Base-by-base conservation (phyloP, 441 rosid species). In the Francoa sonchifolia region DNA sequence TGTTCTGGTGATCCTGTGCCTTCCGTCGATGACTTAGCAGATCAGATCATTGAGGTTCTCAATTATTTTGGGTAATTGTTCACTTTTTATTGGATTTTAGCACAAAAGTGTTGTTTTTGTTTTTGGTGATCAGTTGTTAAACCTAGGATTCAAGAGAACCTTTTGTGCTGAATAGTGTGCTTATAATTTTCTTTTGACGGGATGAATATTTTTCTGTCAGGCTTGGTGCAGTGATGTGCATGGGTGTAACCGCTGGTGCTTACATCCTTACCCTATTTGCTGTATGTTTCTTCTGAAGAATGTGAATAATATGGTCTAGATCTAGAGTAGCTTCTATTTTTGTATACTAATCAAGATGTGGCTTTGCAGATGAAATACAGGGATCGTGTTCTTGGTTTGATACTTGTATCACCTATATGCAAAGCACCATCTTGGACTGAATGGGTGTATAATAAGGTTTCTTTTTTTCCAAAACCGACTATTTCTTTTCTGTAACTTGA, bases 191-290 rank as follows among this genome's bases (percentile, higher is more conserved):
- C 43, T 47, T 45, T 39, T 57, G 21, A 57, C 42, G 53, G 50
- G 31, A 17, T 49, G 45, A 29, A 59, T 3, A n/a, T 23, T 47
- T 48, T 36, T 11, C 33, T 50, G 2, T 42, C 58, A 89, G 98
- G 60, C 94, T 89, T 48, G 96, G 87, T 48, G 67, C 89, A 28
- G 98, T 89, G 13, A 85, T 82, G 95, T 89, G 98, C 50, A 69
- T 89, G 89, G 98, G 98, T 39, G 94, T 82, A 48, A 76, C 93
- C 22, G 92, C 94, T n/a, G 98, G 98, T 64, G 98, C 98, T 14
- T 85, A 89, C 58, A 55, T 85, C 60, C 80, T 89, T 54, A 77
- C 94, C 33, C 51, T 89, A 19, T 89, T 89, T 69, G 89, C 98
- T 6, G 98, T 89, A 69, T 48, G 92, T 43, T 53, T 50, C 31